Base-by-base conservation (phyloP, 345 rosid genomes). In the Lenwebbia sp. region DNA sequence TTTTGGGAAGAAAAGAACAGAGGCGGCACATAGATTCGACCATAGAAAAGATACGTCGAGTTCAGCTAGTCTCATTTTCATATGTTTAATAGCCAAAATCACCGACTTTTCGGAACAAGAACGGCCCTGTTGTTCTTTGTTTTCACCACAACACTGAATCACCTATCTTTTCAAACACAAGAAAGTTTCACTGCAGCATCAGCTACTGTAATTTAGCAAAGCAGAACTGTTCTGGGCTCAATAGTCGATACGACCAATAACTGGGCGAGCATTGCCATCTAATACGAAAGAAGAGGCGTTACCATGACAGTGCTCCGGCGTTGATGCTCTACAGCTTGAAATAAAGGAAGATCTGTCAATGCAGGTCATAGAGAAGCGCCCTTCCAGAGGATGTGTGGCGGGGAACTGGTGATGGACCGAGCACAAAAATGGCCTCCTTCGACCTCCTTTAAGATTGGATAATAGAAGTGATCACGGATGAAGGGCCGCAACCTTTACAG, bases 401-500 rank as follows among this genome's bases (percentile, higher is more conserved):
- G 44, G 19, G 78, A 70, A 70, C 78, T 70, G 57, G 51, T 19
- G 82, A 6, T 26, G 57, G 83, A 57, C 57, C 21, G 7, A 15
- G 75, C 44, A 82, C 83, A 14, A 13, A 52, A 82, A 49, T 49
- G 54, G 83, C 83, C 83, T 50, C 83, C 53, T 6, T 74, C 14
- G 37, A 86, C 23, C 83, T 70, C 75, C 83, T 44, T 76, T 50
- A 57, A 56, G 30, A 55, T 13, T 70, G 82, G 62, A 17, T 70
- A 13, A 25, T n/a, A 52, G 19, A 21, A 23, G 83, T 82, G 76
- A 88, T 93, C 93, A 92, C 33, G 92, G 86, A 88, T 90, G 91
- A 52, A 97, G 92, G 37, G 88, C 88, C 28, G 92, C 92, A 14
- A 96, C 89, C 90, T 92, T 93, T 60, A 88, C 91, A 82, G 98